Conservation (phyloP, 345 rosid species). For the Brassica carinata region DNA sequence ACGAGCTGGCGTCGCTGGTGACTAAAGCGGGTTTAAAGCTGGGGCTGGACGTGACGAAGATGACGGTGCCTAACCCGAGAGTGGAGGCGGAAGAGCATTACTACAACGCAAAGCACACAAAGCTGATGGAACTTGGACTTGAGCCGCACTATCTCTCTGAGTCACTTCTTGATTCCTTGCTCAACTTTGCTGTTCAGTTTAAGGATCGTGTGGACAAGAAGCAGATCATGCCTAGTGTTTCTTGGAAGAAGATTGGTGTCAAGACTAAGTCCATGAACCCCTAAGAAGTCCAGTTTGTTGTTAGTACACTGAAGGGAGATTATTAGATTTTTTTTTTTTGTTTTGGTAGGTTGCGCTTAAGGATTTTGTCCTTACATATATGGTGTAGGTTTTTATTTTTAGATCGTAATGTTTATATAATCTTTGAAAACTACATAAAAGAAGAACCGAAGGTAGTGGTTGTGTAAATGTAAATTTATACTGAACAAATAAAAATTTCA, state of each 20-base stretch:
- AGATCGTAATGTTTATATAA: not conserved
- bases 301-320: not conserved
- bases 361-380: not conserved
- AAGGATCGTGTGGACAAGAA: constrained; percentile 80
- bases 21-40: constrained; percentile 85
- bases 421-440: not conserved
- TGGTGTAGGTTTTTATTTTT: not conserved
- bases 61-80: constrained; percentile 87
- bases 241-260: constrained; percentile 87
- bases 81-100: constrained; percentile 99
- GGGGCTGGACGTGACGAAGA: constrained; percentile 73
- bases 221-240: constrained; percentile 94
- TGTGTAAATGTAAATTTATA: too few species aligned
- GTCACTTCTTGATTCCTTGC: constrained; percentile 90
- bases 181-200: constrained; percentile 77
- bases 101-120: constrained; percentile 96
- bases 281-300: not conserved
- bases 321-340: not conserved
- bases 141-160: constrained; percentile 87
- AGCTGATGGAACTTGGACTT: constrained; percentile 92
- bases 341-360: too few species aligned
- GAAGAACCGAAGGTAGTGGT: too few species aligned
- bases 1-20: constrained; percentile 84
- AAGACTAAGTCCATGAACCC: constrained; percentile 46
- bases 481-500: too few species aligned